These are phyloP conservation scores for Dendrobium officinale DNA, from an alignment of 106 monocot genomes.

Conservation along the genomic window DNA sequence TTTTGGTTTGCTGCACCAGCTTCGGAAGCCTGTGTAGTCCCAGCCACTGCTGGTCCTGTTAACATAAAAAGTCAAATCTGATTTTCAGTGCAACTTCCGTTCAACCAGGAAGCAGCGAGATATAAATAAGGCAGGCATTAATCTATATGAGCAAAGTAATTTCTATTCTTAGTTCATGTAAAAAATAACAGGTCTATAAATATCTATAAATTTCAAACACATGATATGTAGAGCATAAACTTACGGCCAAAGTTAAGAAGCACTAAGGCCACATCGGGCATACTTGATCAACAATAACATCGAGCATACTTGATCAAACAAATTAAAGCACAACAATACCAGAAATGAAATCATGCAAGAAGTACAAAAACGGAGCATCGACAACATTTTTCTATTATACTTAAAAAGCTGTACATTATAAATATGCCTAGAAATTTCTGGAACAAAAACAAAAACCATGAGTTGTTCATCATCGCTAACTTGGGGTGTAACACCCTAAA, in stretches of 20 bases:
- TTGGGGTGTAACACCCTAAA: background rate
- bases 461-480: background rate
- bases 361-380: background rate
- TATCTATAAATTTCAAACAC: background rate
- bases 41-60: slow-evolving; percentile 30
- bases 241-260: background rate
- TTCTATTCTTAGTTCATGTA: background rate
- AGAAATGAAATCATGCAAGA: background rate
- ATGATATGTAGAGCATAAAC: background rate
- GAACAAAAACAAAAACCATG: background rate
- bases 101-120: background rate
- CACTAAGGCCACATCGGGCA: background rate
- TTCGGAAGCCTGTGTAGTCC: slow-evolving; percentile 25
- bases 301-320: background rate
- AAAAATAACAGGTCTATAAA: background rate
- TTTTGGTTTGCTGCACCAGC: slow-evolving; percentile 21
- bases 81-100: background rate
- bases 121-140: background rate
- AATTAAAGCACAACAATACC: background rate
- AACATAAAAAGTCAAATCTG: background rate
- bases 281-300: background rate
- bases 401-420: background rate
- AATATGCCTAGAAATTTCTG: background rate
- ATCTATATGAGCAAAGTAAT: background rate
- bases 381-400: background rate